Base-by-base conservation (phyloP, 805 yeast species). In the Saccharomyces paradoxus region DNA sequence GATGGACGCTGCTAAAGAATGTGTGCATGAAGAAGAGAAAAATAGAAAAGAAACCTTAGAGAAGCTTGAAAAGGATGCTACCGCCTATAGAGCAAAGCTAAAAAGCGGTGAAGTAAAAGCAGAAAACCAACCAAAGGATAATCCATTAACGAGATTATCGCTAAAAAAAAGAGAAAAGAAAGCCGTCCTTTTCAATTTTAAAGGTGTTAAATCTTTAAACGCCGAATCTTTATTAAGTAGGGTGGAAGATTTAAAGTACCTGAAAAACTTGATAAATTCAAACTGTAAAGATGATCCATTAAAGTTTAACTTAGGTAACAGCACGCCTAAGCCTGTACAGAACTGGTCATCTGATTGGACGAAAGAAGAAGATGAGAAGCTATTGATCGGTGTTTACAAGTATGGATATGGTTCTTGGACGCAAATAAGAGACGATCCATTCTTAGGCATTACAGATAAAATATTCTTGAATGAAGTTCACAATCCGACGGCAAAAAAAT, bases 321-420 rank as follows among this genome's bases (percentile, higher is more conserved):
- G 72, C 55, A 73, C 77, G 13, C 87, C 94, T 21, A 91, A 91
- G 71, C 82, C 84, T 26, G 98, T 90, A 9, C 83, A 83, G 64
- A 92, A 87, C 48, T 94, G 99, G 99, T 80, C 81, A 52, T 88
- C 96, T 63, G 83, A 82, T 29, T 94, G 99, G 99, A 76, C 77
- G 2, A 76, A 78, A 13, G 81, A 77, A 31, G 96, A 94, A 66
- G 99, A 94, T 69, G 87, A 90, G 51, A 87, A 83, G 82, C 76
- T 94, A 53, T 70, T 94, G 57, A 81, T 87, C 37, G 99, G 99
- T 59, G 87, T 92, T 24, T 79, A 81, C 65, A 90, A 89, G 71
- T 91, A 91, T 71, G 99, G 99, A 0, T 91, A 89, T 69, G 98
- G 98, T 17, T 84, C 96, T 0, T 94, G 99, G 99, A 68, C 79